A percentile compares a stretch with the other conserved stretches of the same genome.
Conservation (phyloP, 305 asterid genomes). For the Caryopteris hybrid region DNA sequence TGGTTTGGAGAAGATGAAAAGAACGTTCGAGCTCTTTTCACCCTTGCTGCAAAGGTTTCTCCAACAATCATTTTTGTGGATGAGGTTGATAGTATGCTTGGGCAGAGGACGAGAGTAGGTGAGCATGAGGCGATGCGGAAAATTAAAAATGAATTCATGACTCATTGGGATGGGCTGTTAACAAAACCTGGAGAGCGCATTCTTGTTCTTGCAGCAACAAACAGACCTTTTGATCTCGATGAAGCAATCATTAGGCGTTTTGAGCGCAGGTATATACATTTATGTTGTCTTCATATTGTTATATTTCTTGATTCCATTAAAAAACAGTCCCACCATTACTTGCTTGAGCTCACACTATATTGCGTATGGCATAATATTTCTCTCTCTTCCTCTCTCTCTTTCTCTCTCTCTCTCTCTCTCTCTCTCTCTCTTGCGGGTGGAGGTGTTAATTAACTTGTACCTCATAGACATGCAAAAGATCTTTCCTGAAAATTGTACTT, state of each 20-base stretch:
- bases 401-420: too few species aligned
- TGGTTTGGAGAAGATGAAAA: conserved; percentile 99
- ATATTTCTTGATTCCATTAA: neutral
- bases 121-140: conserved; percentile 99
- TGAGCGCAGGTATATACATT: conserved; percentile 74
- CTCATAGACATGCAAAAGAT: neutral
- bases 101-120: conserved; percentile 91
- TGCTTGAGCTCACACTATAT: neutral
- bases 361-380: neutral
- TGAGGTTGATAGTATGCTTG: conserved; percentile 99
- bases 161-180: conserved; percentile 93
- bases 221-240: conserved; percentile 94
- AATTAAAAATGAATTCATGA: conserved; percentile 91
- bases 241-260: conserved; percentile 97
- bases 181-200: conserved; percentile 88
- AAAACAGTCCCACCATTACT: neutral
- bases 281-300: neutral
- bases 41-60: conserved; percentile 94
- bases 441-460: neutral
- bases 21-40: conserved; percentile 92
- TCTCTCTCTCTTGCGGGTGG: too few species aligned
- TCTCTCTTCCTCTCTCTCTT: too few species aligned
- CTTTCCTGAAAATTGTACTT: neutral
- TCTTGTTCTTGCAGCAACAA: conserved; percentile 98
- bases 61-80: conserved; percentile 94